Evolutionary conservation across 805 yeast genomes (phyloP), one percentile per base, ranked within the genome.

Genomic region (Yamadazyma insecticola): DNA sequence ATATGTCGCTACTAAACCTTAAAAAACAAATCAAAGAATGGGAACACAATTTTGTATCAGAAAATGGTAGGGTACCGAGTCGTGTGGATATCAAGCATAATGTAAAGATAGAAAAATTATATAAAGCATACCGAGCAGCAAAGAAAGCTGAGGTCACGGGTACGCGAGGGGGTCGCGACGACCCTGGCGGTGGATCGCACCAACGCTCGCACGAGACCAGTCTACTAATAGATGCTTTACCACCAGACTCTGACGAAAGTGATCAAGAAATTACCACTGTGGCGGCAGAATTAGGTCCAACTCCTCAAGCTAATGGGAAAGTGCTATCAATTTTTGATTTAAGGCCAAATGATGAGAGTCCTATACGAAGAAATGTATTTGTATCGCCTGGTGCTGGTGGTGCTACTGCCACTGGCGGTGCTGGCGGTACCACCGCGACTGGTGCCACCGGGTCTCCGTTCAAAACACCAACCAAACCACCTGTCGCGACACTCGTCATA

Each of bases 271-370:
- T 6, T 14, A 15, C n/a, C 7, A 13, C 18, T 8, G 30, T 18
- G 8, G 16, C 30, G 11, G 18, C 55, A 3, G 82, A 76, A 37
- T 50, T 85, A 9, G 95, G 95, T 0, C 96, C 96, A 1, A 86
- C 96, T 0, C 96, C 96, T 0, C 95, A 86, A 44, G 69, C 85
- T 7, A 69, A 79, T 39, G 96, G 96, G 0, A 72, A 81, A 32
- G 83, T 84, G 0, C 51, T 83, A 20, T 78, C 92, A 12, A 64
- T 86, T 4, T 80, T 86, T 48, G 95, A 85, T 39, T 61, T 77
- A n/a, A n/a, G n/a, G n/a, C n/a, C n/a, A n/a, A n/a, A n/a, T n/a
- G n/a, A n/a, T n/a, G n/a, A n/a, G n/a, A n/a, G n/a, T n/a, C n/a
- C n/a, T n/a, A n/a, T n/a, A n/a, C n/a, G n/a, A n/a, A n/a, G n/a